phyloP scores from a whole-genome alignment of 768 basidiomycete genomes.

The Xerocomellus dryophilus region DNA sequence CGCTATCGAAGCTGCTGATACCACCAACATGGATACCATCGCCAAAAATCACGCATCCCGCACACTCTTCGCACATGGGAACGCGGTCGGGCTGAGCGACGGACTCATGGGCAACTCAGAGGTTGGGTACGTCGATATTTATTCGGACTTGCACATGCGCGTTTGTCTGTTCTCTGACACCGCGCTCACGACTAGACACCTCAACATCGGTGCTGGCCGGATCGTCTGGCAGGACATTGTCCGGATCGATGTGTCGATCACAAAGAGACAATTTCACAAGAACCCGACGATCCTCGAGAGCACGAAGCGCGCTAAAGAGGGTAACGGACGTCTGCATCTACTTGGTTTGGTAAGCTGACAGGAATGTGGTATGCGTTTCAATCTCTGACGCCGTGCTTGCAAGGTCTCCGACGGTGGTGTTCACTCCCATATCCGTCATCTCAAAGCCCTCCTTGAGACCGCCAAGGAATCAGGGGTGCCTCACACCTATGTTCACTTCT shows the following conservation, averaged over 20 bases:
- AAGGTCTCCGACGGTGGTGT: slow-evolving; percentile 94
- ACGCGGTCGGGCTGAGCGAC: slow-evolving; percentile 89
- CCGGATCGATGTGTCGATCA: slow-evolving; percentile 87
- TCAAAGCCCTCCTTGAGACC: slow-evolving; percentile 86
- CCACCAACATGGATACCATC: slow-evolving; percentile 87
- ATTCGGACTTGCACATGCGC: background rate
- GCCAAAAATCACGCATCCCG: slow-evolving; percentile 71
- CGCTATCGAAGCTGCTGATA: slow-evolving; percentile 81
- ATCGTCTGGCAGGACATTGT: slow-evolving; percentile 99
- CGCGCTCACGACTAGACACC: slow-evolving; percentile 52
- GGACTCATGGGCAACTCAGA: slow-evolving; percentile 98
- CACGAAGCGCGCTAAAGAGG: slow-evolving; percentile 75
- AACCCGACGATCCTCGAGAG: slow-evolving; percentile 67
- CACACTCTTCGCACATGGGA: slow-evolving; percentile 77
- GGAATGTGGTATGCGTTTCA: background rate
- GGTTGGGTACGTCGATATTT: slow-evolving; percentile 67
- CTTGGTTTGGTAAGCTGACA: slow-evolving; percentile 68
- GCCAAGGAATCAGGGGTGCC: slow-evolving; percentile 85
- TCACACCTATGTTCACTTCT: slow-evolving; percentile 88
- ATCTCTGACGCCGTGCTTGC: background rate
- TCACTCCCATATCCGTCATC: slow-evolving; percentile 91
- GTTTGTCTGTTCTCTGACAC: slow-evolving; percentile 1
- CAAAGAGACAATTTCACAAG: slow-evolving; percentile 84
- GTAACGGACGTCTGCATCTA: slow-evolving; percentile 83
- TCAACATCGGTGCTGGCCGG: slow-evolving; percentile 93